A percentile compares a stretch with the other conserved stretches of the same genome.
These are phyloP conservation scores for Botrytis pseudocinerea DNA, from an alignment of 2,329 filamentous ascomycete genomes.

Conservation along the genomic window DNA sequence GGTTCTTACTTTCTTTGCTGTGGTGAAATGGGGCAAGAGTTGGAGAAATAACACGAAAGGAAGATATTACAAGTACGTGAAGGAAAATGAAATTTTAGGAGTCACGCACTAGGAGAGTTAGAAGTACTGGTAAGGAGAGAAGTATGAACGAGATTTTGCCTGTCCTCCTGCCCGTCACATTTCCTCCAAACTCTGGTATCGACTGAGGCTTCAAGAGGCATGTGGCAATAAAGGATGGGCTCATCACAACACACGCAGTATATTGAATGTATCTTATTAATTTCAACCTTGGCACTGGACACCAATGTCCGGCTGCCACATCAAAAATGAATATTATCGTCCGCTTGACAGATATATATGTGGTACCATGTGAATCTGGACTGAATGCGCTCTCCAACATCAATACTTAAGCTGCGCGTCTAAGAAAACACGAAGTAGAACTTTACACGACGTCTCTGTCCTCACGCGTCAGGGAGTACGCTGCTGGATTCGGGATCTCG, in stretches of 20 bases:
- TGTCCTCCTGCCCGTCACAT: not conserved
- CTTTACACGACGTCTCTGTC: not conserved
- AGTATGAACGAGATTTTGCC: not conserved
- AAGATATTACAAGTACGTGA: slow-evolving; percentile 45
- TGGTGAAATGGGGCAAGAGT: slow-evolving; percentile 52
- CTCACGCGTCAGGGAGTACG: not conserved
- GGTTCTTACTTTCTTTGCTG: slow-evolving; percentile 46
- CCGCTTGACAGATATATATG: not conserved
- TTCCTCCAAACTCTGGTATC: not conserved
- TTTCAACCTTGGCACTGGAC: not conserved
- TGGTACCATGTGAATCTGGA: not conserved
- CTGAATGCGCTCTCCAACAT: not conserved
- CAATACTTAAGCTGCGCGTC: not conserved
- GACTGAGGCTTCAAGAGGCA: not conserved
- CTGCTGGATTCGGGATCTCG: not conserved
- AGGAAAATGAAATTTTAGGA: slow-evolving; percentile 31
- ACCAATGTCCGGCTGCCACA: not conserved
- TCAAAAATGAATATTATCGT: not conserved
- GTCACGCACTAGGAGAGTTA: slow-evolving; percentile 17
- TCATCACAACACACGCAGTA: not conserved
- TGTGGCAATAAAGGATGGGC: not conserved
- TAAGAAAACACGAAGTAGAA: not conserved
- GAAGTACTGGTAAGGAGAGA: not conserved
- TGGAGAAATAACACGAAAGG: slow-evolving; percentile 44
- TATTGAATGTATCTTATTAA: not conserved